Base-by-base conservation (phyloP, 441 rosid species). In the Isatis lusitanica region DNA sequence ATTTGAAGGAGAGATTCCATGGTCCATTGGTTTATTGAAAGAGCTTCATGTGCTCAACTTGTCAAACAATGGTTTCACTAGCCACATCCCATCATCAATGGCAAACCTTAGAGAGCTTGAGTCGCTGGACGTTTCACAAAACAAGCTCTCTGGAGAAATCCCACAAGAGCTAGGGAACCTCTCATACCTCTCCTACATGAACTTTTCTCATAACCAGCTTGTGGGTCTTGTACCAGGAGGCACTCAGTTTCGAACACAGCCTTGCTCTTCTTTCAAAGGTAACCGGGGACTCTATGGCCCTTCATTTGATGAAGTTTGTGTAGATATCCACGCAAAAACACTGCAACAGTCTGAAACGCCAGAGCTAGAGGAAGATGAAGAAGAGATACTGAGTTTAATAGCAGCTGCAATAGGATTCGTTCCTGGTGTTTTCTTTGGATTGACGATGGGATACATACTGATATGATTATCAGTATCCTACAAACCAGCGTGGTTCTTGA, bases 181-280 rank as follows among this genome's bases (percentile, higher is more conserved):
- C 17, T 4, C 7, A 1, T 78, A 0, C 63, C 84, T 24, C 4
- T 66, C 59, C 21, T 64, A 74, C 4, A 0, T 78, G 15, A 76
- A 83, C 18, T 79, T 83, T 30, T 73, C 79, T 2, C 50, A 26
- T 8, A 79, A 82, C 42, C 18, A 31, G 2, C 58, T 79, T 9
- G n/a, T 13, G 0, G 82, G 82, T 39, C 33, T 8, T 0, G 15
- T 77, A 11, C 83, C 83, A 6, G 18, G 35, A 6, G 74, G 59
- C 0, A 13, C 8, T 4, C 78, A 81, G 21, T 78, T 81, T 9
- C 39, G 10, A 9, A 36, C 11, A 2, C 39, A 36, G 11, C 11
- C 4, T 2, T 36, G 39, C 39, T 8, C 11, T 36, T 36, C 39
- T 7, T 36, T 36, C 4, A 1, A 36, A 2, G 3, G 2, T 1